Conservation (phyloP, 1,284 basidiomycete genomes). For the Caloboletus inedulis region DNA sequence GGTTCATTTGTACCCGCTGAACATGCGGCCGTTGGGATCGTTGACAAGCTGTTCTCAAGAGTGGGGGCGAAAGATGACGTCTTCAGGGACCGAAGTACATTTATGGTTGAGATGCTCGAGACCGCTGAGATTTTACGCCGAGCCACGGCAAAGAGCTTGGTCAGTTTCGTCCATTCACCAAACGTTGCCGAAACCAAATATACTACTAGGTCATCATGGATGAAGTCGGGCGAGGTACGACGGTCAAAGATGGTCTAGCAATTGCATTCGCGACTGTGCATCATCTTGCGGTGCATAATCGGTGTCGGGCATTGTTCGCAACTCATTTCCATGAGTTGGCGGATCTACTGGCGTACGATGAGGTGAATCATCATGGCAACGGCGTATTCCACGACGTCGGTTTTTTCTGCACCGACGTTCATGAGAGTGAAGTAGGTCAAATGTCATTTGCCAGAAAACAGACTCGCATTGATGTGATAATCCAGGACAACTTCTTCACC, state of each 20-base stretch:
- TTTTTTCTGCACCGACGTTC: constrained; percentile 89
- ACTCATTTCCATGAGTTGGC: constrained; percentile 96
- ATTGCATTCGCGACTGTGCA: constrained; percentile 91
- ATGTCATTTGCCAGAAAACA: background rate
- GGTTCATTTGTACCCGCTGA: constrained; percentile 94
- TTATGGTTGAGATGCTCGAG: constrained; percentile 92
- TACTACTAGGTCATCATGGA: constrained; percentile 86
- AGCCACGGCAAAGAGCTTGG: constrained; percentile 80
- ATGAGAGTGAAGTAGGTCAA: constrained; percentile 62
- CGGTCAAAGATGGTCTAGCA: constrained; percentile 86
- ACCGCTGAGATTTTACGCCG: constrained; percentile 78
- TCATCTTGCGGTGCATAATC: constrained; percentile 73
- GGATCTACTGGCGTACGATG: constrained; percentile 71
- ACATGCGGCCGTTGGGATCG: constrained; percentile 74
- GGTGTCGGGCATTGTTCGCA: constrained; percentile 86
- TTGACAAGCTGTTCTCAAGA: constrained; percentile 90
- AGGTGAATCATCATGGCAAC: constrained; percentile 36
- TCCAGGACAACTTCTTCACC: constrained; percentile 68
- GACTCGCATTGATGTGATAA: background rate
- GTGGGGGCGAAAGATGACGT: constrained; percentile 97
- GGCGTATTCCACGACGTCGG: constrained; percentile 58
- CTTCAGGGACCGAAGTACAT: constrained; percentile 89
- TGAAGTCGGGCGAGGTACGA: constrained; percentile 95
- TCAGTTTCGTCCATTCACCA: constrained; percentile 35
- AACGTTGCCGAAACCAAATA: constrained; percentile 1